Percentiles rank a stretch among this genome's conserved stretches.
Conservation (phyloP, 2,329 filamentous ascomycete genomes). For the Chaetomiaceae sp. region DNA sequence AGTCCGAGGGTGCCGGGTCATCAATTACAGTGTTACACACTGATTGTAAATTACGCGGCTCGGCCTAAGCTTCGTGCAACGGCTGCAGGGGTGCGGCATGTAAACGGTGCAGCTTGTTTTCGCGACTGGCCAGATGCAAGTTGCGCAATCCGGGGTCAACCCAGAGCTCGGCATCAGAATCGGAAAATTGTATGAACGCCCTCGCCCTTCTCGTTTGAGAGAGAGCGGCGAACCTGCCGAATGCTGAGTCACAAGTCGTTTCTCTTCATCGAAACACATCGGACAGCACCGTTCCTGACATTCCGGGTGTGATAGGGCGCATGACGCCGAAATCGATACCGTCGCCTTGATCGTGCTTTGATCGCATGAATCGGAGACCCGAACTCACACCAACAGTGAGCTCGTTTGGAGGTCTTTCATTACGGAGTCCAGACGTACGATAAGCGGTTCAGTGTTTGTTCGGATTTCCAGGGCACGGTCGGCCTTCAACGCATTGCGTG, state of each 20-base stretch:
- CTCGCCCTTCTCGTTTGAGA: neutral
- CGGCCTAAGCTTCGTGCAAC: neutral
- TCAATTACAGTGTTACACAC: neutral
- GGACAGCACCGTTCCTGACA: too few species aligned
- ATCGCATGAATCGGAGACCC: too few species aligned
- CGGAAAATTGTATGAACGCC: neutral
- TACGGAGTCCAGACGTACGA: too few species aligned
- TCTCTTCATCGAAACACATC: too few species aligned
- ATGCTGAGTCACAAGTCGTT: constrained; percentile 1
- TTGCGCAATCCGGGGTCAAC: neutral
- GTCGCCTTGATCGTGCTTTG: too few species aligned
- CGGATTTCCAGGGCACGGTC: too few species aligned
- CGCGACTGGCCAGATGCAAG: neutral
- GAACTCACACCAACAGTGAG: too few species aligned
- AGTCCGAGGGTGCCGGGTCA: constrained; percentile 10
- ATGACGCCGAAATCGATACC: too few species aligned
- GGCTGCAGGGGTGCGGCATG: neutral
- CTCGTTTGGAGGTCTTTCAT: too few species aligned
- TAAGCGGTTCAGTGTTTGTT: too few species aligned
- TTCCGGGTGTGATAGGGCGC: too few species aligned
- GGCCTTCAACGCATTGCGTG: too few species aligned
- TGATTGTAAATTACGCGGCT: neutral
- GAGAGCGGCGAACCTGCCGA: neutral
- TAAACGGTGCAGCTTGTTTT: neutral
- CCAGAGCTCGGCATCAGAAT: neutral